Evolutionary conservation across 2,329 filamentous ascomycete genomes (phyloP), one percentile per base, ranked within the genome.

Genomic region (Sporothrix globosa): DNA sequence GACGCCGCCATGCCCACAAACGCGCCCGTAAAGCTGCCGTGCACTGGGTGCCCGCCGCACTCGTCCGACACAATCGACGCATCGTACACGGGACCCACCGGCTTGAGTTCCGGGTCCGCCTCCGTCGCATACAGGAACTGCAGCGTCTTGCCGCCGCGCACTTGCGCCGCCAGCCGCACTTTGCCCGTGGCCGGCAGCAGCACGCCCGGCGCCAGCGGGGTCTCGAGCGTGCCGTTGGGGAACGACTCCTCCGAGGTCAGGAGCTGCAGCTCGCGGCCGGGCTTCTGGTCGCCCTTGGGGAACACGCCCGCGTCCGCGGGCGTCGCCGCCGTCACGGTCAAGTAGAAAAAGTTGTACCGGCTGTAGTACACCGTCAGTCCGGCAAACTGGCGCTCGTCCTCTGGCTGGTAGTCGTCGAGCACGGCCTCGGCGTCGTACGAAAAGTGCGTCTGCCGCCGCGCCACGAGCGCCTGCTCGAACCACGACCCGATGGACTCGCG

Each of bases 371-470:
- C 85, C 14, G 85, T 85, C 9, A 90, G 78, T 0, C 88, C 87
- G 0, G 87, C 87, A 71, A 87, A 89, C 73, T 88, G 83, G 13
- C 87, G 82, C 79, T 88, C 87, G 74, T 90, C 87, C 0, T 78
- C 76, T 0, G 87, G 87, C 0, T 79, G 78, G 74, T 69, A 71
- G 66, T 66, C 50, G 48, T 87, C 88, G 72, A 96, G 97, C 61
- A 92, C 93, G 44, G 91, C 87, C 81, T 97, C 95, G 80, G 96
- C 89, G 77, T 95, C 97, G 75, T 96, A 91, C 7, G 92, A 91
- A 78, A 97, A 90, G 75, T 87, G 85, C 24, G 81, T 82, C 77
- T 87, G 85, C 4, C 85, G 82, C 7, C 86, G 79, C 0, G 86
- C 86, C 0, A 87, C 84, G 1, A 87, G 80, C 0, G 85, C 79